Evolutionary conservation across 2,329 filamentous ascomycete genomes (phyloP), one percentile per base, ranked within the genome.

Genomic region (Cladophialophora bantiana): DNA sequence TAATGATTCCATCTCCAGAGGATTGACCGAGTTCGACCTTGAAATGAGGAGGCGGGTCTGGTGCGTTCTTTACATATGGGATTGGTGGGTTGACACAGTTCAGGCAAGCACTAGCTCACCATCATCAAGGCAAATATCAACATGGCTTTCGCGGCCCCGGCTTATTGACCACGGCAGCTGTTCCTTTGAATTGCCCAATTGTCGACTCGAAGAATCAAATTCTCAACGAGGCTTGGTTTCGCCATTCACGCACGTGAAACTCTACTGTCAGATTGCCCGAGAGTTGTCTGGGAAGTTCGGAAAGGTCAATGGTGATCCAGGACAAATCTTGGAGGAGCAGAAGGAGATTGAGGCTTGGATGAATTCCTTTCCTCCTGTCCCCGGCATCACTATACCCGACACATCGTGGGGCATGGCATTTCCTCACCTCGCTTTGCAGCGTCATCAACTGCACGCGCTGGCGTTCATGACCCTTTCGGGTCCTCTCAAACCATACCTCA

Each of bases 351-450:
- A 42, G 40, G n/a, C 40, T 42, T 42, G 40, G 40, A 42, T 42
- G 40, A 42, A 42, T n/a, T 42, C 40, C 40, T 42, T 42, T 42
- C 40, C 40, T 42, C n/a, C 40, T 42, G n/a, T n/a, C n/a, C n/a
- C n/a, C n/a, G n/a, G n/a, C n/a, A n/a, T n/a, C n/a, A n/a, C n/a
- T n/a, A n/a, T n/a, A n/a, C n/a, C n/a, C n/a, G n/a, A n/a, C n/a
- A n/a, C n/a, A n/a, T n/a, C n/a, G n/a, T n/a, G n/a, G n/a, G n/a
- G n/a, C n/a, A n/a, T n/a, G n/a, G n/a, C n/a, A n/a, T n/a, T n/a
- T n/a, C n/a, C n/a, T n/a, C n/a, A n/a, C n/a, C n/a, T n/a, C n/a
- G n/a, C n/a, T n/a, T n/a, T n/a, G n/a, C n/a, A n/a, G n/a, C n/a
- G n/a, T n/a, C n/a, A n/a, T n/a, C n/a, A n/a, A n/a, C n/a, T n/a